Evolutionary conservation across 1,284 basidiomycete species (phyloP).

Genomic region (Ceratobasidium sp.): DNA sequence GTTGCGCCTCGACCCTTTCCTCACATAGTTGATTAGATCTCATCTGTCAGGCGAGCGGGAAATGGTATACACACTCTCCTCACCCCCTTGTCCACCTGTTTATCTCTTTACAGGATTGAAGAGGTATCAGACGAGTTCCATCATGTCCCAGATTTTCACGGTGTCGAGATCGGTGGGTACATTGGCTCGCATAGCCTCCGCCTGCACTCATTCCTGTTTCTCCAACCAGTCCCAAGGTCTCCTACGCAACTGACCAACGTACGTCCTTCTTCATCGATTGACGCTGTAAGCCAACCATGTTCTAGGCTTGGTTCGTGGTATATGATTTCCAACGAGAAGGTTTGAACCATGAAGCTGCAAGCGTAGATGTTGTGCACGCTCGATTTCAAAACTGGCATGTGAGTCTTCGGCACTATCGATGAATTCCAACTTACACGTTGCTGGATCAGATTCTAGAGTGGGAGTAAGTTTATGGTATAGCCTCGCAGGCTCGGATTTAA

Average conservation of each 20-base stretch:
- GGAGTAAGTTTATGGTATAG: conserved; percentile 1
- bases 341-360: neutral
- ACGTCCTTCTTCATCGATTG: neutral
- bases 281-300: neutral
- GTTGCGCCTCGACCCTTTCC: neutral
- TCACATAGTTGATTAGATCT: neutral
- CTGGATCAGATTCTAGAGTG: conserved; percentile 32
- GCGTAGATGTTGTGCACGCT: conserved; percentile 26
- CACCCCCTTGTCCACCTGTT: neutral
- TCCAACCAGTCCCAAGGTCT: conserved; percentile 4
- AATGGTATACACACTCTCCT: conserved; percentile 10
- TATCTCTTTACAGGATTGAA: conserved; percentile 17
- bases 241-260: neutral
- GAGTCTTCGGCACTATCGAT: conserved; percentile 1
- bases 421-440: conserved; percentile 5
- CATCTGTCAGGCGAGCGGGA: conserved; percentile 11
- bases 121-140: conserved; percentile 5
- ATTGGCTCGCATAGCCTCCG: neutral
- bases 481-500: neutral
- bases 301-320: conserved; percentile 1
- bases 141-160: conserved; percentile 8
- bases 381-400: conserved; percentile 38
- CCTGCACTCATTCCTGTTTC: neutral
- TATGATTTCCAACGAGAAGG: conserved; percentile 32
- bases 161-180: conserved; percentile 23